Evolutionary conservation across 306 rosid species (phyloP).

Genomic region (Sicyos baderoa): DNA sequence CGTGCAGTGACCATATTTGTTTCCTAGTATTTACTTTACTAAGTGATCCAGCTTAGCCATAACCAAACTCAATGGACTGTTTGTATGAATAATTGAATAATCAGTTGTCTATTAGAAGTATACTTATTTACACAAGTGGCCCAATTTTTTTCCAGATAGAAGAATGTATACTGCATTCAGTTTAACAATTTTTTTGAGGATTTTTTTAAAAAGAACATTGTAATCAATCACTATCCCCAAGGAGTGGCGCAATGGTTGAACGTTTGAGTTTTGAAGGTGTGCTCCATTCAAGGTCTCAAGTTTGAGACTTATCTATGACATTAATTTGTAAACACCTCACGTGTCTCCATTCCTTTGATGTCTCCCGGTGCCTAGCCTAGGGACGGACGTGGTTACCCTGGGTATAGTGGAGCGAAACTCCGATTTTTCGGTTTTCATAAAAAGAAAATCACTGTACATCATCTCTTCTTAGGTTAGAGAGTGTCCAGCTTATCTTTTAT

Average conservation of each 20-base stretch:
- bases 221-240: too few relatives aligned
- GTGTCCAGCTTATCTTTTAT: not conserved
- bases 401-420: too few relatives aligned
- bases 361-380: too few relatives aligned
- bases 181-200: not conserved
- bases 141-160: not conserved
- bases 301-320: too few relatives aligned
- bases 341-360: too few relatives aligned
- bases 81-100: not conserved
- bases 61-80: not conserved
- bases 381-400: too few relatives aligned
- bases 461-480: not conserved
- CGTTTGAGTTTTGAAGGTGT: too few relatives aligned
- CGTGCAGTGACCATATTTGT: not conserved
- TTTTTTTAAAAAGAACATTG: not conserved
- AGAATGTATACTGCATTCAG: not conserved
- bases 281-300: too few relatives aligned
- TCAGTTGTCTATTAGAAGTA: not conserved
- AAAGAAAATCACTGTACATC: too few relatives aligned
- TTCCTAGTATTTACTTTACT: not conserved
- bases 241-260: too few relatives aligned
- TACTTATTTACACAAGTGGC: not conserved
- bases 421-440: too few relatives aligned
- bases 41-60: not conserved
- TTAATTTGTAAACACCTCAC: too few relatives aligned